Evolutionary conservation across 1,284 basidiomycete genomes (phyloP), one percentile per base, ranked within the genome.

Genomic region (Porogramme epimiltina): DNA sequence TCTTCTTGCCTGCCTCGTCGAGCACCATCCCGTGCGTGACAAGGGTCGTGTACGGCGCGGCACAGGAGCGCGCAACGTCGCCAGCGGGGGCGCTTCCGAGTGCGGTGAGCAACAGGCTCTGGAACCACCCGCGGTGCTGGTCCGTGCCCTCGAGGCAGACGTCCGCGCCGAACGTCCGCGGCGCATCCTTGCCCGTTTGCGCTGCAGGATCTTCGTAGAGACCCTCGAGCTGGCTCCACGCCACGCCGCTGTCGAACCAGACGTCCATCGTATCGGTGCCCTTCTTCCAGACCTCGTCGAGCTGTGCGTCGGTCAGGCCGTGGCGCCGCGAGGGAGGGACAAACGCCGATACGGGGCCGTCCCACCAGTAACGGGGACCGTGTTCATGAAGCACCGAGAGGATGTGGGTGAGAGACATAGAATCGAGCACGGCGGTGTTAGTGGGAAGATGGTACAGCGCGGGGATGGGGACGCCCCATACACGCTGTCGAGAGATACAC

Each of bases 61-160:
- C 62, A 38, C 62, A 65, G 52, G 54, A 61, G 9, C 59, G 56
- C 8, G 36, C 26, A 1, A 20, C 3, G 11, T 66, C 69, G 36
- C 65, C 62, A 2, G 62, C 59, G 1, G 68, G 65, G 5, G 75
- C 70, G 20, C 79, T 70, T 5, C 87, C 85, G 4, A 98, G 74
- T 3, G 87, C 83, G 1, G 96, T 99, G 43, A 99, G 74, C 20
- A 99, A 74, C 55, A 93, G 90, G 48, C 93, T 96, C 69, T 99
- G 97, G 78, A 99, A 99, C 97, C 97, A 99, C 15, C 97, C 97
- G 9, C 97, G 87, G 70, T 99, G 96, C 69, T 99, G 97, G 70
- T 99, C 97, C 0, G 92, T 92, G 10, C 97, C 97, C 67, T 99
- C 97, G 13, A 99, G 73, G 64, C 93, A 96, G 11, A 98, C 79